Conservation (phyloP, 2,329 filamentous ascomycete species). For the Chrysosporium queenslandicum region DNA sequence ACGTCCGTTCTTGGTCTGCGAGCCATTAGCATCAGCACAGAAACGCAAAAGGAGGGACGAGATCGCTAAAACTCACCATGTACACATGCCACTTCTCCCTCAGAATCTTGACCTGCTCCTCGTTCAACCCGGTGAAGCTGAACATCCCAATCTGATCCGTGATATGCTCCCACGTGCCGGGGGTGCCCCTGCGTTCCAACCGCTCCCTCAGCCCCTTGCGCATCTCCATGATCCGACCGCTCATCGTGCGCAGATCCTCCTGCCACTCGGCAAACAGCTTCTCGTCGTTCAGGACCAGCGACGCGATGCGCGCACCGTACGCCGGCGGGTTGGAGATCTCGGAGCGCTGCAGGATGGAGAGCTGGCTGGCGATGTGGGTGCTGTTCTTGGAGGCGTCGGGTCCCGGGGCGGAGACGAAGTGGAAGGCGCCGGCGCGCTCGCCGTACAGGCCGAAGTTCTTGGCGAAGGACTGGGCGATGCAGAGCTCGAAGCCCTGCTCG, state of each 20-base stretch:
- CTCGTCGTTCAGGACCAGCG: slow-evolving; percentile 71
- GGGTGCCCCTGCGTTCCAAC: slow-evolving; percentile 75
- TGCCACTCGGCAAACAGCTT: slow-evolving; percentile 84
- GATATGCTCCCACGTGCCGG: slow-evolving; percentile 92
- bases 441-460: slow-evolving; percentile 78
- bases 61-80: slow-evolving; percentile 33
- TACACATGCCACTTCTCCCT: slow-evolving; percentile 43
- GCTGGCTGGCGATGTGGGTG: slow-evolving; percentile 66
- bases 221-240: slow-evolving; percentile 89
- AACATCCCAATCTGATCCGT: slow-evolving; percentile 99
- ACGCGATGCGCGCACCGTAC: slow-evolving; percentile 84
- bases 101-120: slow-evolving; percentile 39
- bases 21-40: neutral
- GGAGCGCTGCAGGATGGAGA: slow-evolving; percentile 87
- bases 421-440: slow-evolving; percentile 91
- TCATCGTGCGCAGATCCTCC: slow-evolving; percentile 84
- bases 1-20: slow-evolving; percentile 80
- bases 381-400: slow-evolving; percentile 54
- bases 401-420: slow-evolving; percentile 69
- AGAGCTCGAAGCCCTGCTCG: slow-evolving; percentile 71
- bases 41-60: neutral
- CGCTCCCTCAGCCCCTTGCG: slow-evolving; percentile 64
- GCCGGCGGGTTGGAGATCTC: slow-evolving; percentile 96
- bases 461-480: slow-evolving; percentile 51
- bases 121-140: slow-evolving; percentile 57